Evolutionary conservation across 2,329 filamentous ascomycete genomes (phyloP), one percentile per base, ranked within the genome.

Genomic region (Cadophora sp.): DNA sequence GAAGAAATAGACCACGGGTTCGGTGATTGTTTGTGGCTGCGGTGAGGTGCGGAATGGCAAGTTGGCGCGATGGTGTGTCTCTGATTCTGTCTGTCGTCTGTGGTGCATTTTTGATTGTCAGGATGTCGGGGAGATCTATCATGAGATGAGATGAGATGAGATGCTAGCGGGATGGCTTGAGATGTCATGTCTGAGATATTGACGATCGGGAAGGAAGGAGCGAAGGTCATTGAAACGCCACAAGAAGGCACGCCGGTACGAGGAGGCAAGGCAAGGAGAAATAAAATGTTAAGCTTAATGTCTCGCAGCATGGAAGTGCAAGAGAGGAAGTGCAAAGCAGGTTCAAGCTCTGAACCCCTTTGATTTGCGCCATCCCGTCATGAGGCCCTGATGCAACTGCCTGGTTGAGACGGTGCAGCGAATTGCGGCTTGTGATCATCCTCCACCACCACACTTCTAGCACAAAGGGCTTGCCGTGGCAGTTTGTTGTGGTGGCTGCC

Each of bases 341-440:
- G 61, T 48, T 65, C 64, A 62, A 53, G 37, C 22, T 66, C 56
- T 62, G 64, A 67, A 64, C 62, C 46, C 8, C 16, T 59, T n/a
- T 37, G 56, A 59, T 56, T 51, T 66, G 24, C 60, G 50, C 53
- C 64, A 60, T 48, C 64, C 64, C 64, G 46, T 61, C 51, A 64
- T 60, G 61, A n/a, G 61, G 61, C 64, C 43, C 19, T 48, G 43
- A 48, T 22, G 62, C 58, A 68, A 68, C 62, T 66, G 59, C 63
- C 62, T 67, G 22, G 16, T 66, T 66, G 68, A 62, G 68, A 68
- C 40, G 50, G 55, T 51, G 29, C 40, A 60, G 40, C 29, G 48
- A 40, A 51, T 26, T 37, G 51, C 53, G 62, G 65, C 65, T 69
- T 69, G 62, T 69, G 68, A 69, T 67, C 68, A 67, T 59, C 55